Evolutionary conservation across 2,329 filamentous ascomycete species (phyloP).

Genomic region (Trichoderma sp.): DNA sequence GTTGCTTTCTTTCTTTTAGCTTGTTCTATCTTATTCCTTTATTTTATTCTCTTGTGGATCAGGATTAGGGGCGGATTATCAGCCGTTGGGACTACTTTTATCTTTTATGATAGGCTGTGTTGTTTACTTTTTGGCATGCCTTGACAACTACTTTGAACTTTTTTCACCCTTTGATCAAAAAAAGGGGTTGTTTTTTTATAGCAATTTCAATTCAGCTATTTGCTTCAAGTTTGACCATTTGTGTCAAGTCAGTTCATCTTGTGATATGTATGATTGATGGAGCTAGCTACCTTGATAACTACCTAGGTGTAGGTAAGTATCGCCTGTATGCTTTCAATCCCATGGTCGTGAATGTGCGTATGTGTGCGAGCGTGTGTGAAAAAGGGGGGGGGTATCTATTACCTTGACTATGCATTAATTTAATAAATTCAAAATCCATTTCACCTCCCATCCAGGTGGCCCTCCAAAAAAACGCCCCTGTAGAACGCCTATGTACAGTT

Average conservation of each 20-base stretch:
- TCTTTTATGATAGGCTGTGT: not conserved
- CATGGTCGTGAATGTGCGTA: not conserved
- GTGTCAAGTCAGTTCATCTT: not conserved
- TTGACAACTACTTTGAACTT: not conserved
- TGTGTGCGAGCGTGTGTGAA: conserved; percentile 14
- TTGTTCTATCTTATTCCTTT: not conserved
- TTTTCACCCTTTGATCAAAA: not conserved
- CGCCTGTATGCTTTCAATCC: not conserved
- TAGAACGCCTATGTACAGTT: conserved; percentile 18
- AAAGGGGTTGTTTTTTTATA: not conserved
- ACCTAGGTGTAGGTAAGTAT: not conserved
- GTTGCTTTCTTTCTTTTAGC: not conserved
- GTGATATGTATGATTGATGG: not conserved
- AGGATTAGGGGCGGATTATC: conserved; percentile 5
- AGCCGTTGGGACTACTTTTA: not conserved
- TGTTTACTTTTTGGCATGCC: not conserved
- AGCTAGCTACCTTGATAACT: not conserved
- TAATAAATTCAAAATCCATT: not conserved
- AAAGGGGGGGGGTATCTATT: conserved; percentile 18
- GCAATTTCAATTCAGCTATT: not conserved
- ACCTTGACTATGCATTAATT: conserved; percentile 4
- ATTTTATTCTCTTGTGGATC: not conserved
- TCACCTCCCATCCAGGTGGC: not conserved
- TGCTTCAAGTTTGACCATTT: not conserved
- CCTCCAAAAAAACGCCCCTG: conserved; percentile 16